Conservation (phyloP, 2,329 filamentous ascomycete genomes). For the Pezicula radicicola region DNA sequence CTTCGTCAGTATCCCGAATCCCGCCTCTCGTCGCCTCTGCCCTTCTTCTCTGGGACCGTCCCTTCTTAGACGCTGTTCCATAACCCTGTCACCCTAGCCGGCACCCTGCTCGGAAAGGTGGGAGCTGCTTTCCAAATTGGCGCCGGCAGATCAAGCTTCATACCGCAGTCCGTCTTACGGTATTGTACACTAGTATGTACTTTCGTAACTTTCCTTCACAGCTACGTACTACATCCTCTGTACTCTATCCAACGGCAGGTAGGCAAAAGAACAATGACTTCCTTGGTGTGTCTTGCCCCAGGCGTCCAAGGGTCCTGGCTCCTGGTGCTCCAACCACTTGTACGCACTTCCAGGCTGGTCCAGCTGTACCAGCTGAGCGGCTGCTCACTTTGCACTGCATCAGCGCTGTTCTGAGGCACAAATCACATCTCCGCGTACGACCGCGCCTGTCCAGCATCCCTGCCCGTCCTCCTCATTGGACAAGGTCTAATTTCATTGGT, state of each 20-base stretch:
- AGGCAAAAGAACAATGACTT: too few species aligned
- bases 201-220: not conserved
- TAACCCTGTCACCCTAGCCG: not conserved
- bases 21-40: too few species aligned
- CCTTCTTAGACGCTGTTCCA: slow-evolving; percentile 5
- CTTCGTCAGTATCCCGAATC: too few species aligned
- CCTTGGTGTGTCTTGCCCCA: not conserved
- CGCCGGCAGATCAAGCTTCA: slow-evolving; percentile 20
- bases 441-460: not conserved
- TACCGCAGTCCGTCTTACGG: too few species aligned
- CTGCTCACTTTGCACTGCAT: slow-evolving; percentile 16
- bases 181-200: too few species aligned
- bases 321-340: not conserved
- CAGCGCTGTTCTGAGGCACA: slow-evolving; percentile 20
- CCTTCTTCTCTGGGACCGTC: slow-evolving; percentile 1
- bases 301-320: not conserved
- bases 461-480: not conserved
- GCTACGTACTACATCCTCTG: not conserved
- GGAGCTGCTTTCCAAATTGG: slow-evolving; percentile 10
- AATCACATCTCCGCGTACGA: slow-evolving; percentile 1
- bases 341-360: not conserved
- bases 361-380: slow-evolving; percentile 1
- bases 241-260: too few species aligned
- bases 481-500: slow-evolving; percentile 6
- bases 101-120: slow-evolving; percentile 10